Evolutionary conservation across 768 basidiomycete species (phyloP), one percentile per base, ranked within the genome.

Genomic region (Leccinellum rugosiceps): DNA sequence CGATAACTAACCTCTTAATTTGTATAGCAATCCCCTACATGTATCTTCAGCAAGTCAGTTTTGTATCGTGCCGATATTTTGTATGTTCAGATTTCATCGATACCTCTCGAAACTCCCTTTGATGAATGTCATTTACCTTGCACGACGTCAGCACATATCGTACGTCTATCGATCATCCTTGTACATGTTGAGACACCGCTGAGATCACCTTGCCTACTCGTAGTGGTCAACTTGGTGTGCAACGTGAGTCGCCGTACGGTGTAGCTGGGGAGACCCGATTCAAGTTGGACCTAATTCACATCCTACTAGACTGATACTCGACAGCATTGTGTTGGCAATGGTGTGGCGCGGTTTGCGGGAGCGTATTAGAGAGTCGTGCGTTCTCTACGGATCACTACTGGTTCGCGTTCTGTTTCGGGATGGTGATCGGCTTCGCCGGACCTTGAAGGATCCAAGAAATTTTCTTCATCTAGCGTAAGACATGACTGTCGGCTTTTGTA

Each of bases 171-270:
- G 9, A 3, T 52, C 43, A 44, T 23, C 21, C 10, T 28, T 41
- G 21, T n/a, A n/a, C 8, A 2, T 30, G 0, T 30, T n/a, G 4
- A 51, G 6, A 21, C 6, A 7, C 23, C 7, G 13, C 21, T 21
- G 19, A 58, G n/a, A 30, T 19, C 26, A n/a, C 47, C n/a, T 7
- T n/a, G 15, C 13, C 21, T 43, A 15, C 38, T 45, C 17, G 8
- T 30, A 63, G 62, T 63, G 62, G 62, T 9, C 46, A 3, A 14
- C 34, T 13, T 52, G 57, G 57, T 13, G 56, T 53, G 9, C 50
- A 32, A 52, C 28, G 62, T 61, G 45, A 5, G 56, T 38, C 28
- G 8, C 34, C 25, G 4, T 15, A 41, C 17, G 13, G 14, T 8
- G 30, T 3, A 2, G 6, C 1, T 13, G 1, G 10, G 23, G 19